Percentiles rank a stretch among this genome's conserved stretches.
Conservation (phyloP, 371 early-diverging fungal genomes). For the Phascolomyces articulosus region DNA sequence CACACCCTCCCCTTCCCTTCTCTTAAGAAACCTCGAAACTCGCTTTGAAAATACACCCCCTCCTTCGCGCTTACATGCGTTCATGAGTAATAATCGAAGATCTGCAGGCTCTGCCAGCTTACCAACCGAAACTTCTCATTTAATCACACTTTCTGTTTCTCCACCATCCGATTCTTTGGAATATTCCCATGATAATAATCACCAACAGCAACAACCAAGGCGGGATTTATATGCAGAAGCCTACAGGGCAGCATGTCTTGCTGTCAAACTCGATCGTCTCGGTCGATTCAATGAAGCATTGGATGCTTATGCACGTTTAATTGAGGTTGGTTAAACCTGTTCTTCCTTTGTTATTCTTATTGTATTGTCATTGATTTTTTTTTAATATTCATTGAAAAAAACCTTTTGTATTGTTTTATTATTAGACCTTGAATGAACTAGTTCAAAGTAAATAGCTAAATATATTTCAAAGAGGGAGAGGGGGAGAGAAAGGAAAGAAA, state of each 20-base stretch:
- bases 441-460: no score
- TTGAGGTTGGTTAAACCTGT: constrained; percentile 40
- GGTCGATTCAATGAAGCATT: constrained; percentile 52
- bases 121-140: neutral
- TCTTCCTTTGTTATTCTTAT: neutral
- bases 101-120: constrained; percentile 5
- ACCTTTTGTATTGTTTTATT: neutral
- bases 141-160: neutral
- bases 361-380: neutral
- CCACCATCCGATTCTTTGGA: constrained; percentile 6
- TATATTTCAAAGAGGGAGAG: no score
- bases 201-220: neutral
- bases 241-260: constrained; percentile 48
- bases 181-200: neutral
- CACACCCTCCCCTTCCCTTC: no score
- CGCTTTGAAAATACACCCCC: no score
- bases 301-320: constrained; percentile 48
- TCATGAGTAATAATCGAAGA: constrained; percentile 16
- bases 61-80: constrained; percentile 10
- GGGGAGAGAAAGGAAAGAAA: no score
- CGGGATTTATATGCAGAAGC: constrained; percentile 46
- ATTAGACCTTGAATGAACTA: neutral
- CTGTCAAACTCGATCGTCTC: constrained; percentile 51
- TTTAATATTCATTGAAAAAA: neutral
- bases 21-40: no score